A percentile compares a stretch with the other conserved stretches of the same genome.
These are phyloP conservation scores for Saxophila tyrrhenica DNA, from an alignment of 495 filamentous ascomycete genomes.

Conservation along the genomic window DNA sequence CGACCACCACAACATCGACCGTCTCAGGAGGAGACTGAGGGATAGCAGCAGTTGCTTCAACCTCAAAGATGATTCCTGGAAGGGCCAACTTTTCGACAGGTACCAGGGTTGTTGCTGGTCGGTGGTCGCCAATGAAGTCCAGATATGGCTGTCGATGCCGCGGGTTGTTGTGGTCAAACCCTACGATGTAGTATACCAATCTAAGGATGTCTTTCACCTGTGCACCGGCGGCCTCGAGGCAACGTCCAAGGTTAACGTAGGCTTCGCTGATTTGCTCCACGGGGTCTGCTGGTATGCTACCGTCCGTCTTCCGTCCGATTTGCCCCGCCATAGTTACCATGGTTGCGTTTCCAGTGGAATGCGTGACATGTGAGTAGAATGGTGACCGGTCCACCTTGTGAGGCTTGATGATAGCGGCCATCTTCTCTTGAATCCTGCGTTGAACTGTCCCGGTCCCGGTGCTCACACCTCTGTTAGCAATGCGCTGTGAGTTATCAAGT, in stretches of 20 bases:
- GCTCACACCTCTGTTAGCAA: no score
- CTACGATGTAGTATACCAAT: slow-evolving; percentile 29
- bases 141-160: slow-evolving; percentile 23
- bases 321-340: slow-evolving; percentile 12
- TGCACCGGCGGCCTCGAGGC: slow-evolving; percentile 13
- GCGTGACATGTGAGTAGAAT: slow-evolving; percentile 10
- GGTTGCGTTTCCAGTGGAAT: slow-evolving; percentile 1
- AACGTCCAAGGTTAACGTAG: slow-evolving; percentile 9
- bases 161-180: slow-evolving; percentile 22
- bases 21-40: slow-evolving; percentile 9
- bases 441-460: no score
- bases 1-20: slow-evolving; percentile 39
- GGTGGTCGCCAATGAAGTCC: slow-evolving; percentile 25
- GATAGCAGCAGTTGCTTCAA: slow-evolving; percentile 29
- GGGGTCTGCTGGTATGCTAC: slow-evolving; percentile 8
- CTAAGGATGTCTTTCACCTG: slow-evolving; percentile 25
- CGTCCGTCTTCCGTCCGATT: slow-evolving; percentile 10
- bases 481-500: no score
- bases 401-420: slow-evolving; percentile 1
- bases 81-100: slow-evolving; percentile 27
- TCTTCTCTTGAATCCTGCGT: no score
- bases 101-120: slow-evolving; percentile 27
- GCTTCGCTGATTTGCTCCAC: slow-evolving; percentile 15
- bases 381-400: slow-evolving; percentile 6
- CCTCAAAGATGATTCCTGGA: slow-evolving; percentile 28